Percentiles rank a stretch among this genome's conserved stretches.
These are phyloP conservation scores for Ciborinia camelliae DNA, from an alignment of 2,329 filamentous ascomycete species.

Conservation along the genomic window DNA sequence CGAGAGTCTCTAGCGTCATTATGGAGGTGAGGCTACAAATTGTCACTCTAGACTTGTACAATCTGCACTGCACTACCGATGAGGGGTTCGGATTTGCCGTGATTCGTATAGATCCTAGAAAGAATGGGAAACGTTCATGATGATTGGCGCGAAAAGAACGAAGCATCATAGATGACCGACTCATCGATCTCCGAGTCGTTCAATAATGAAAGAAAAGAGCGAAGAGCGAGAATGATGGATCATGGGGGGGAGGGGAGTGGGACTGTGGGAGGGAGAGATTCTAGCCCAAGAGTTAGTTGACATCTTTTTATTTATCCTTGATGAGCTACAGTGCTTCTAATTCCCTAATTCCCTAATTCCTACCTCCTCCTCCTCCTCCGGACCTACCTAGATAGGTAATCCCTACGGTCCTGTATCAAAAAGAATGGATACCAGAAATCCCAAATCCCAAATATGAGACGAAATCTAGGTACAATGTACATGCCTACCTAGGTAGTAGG, in stretches of 20 bases:
- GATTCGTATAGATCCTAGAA: constrained; percentile 16
- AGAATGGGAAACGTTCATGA: neutral
- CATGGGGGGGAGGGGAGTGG: no score
- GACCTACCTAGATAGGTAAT: no score
- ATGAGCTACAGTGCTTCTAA: neutral
- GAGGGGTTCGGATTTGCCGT: constrained; percentile 21
- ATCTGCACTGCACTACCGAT: constrained; percentile 17
- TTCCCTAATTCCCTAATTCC: neutral
- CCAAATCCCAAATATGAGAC: neutral
- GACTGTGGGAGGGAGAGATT: neutral
- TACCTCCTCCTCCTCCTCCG: no score
- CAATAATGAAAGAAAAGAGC: constrained; percentile 12
- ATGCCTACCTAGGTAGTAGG: no score
- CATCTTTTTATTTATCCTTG: neutral
- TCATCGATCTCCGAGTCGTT: neutral
- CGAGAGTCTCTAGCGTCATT: constrained; percentile 7
- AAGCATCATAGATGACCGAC: neutral
- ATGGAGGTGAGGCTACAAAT: constrained; percentile 10
- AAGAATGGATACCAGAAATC: no score
- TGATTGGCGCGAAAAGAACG: constrained; percentile 15
- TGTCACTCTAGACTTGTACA: neutral
- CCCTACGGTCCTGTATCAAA: no score
- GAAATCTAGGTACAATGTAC: no score
- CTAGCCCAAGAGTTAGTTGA: no score
- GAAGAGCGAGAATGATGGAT: constrained; percentile 14